Percentiles rank a stretch among this genome's conserved stretches.
These are phyloP conservation scores for Suillus plorans DNA, from an alignment of 768 basidiomycete genomes.

Conservation along the genomic window DNA sequence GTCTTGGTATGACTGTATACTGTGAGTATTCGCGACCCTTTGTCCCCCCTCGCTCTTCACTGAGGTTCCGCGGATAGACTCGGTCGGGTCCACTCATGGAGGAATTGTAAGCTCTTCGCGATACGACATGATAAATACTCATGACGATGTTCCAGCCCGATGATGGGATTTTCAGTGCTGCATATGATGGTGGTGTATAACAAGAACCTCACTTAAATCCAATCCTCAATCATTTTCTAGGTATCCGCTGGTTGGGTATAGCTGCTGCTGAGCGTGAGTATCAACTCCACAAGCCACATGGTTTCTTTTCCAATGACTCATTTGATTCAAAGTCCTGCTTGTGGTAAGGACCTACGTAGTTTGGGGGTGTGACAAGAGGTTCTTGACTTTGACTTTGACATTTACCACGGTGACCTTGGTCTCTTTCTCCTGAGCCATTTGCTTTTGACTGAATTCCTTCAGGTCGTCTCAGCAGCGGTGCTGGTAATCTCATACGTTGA, in stretches of 20 bases:
- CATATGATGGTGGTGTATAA: not conserved
- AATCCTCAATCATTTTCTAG: not conserved
- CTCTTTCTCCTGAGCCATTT: not conserved
- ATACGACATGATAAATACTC: not conserved
- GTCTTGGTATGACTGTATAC: constrained; percentile 3
- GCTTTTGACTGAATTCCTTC: not conserved
- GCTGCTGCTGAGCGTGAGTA: not conserved
- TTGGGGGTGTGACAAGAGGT: not conserved
- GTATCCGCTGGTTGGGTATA: not conserved
- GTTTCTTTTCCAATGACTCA: not conserved
- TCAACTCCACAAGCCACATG: not conserved
- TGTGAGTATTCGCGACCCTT: not conserved
- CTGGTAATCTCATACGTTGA: not conserved
- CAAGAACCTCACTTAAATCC: not conserved
- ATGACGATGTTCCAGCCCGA: not conserved
- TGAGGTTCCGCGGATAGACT: not conserved
- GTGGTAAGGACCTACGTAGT: not conserved
- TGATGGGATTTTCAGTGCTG: not conserved
- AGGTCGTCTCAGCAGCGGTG: not conserved
- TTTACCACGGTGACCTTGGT: not conserved
- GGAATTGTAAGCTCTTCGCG: not conserved
- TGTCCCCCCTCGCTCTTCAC: not conserved
- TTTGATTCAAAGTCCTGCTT: not conserved
- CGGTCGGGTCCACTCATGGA: not conserved
- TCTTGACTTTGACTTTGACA: not conserved